Percentiles rank a stretch among this genome's conserved stretches.
phyloP scores from a whole-genome alignment of 352 stramenopile genomes.

The Pythium scleroteichum region DNA sequence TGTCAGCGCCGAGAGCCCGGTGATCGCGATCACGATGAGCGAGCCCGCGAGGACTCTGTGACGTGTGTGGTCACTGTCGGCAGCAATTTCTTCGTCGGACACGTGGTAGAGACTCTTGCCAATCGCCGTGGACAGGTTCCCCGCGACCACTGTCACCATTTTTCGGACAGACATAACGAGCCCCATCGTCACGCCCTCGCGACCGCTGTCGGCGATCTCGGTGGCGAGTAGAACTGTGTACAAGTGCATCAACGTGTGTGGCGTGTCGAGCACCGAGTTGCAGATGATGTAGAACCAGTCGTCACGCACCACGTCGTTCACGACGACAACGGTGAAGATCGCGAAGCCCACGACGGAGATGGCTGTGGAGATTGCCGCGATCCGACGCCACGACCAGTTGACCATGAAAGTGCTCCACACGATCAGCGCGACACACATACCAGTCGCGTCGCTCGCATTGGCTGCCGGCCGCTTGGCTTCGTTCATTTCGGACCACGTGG shows the following conservation, averaged over 20 bases:
- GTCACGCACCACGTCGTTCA: slow-evolving; percentile 35
- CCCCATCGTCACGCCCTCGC: slow-evolving; percentile 54
- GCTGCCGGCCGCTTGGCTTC: slow-evolving; percentile 18
- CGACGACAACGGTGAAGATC: slow-evolving; percentile 35
- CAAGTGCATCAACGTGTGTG: slow-evolving; percentile 41
- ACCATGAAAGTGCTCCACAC: slow-evolving; percentile 46
- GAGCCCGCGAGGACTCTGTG: slow-evolving; percentile 9
- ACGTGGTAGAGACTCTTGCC: slow-evolving; percentile 25
- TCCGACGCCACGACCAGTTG: slow-evolving; percentile 39
- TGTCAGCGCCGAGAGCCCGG: slow-evolving; percentile 13
- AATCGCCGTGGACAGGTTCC: slow-evolving; percentile 34
- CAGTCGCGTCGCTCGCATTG: slow-evolving; percentile 31
- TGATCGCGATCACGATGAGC: slow-evolving; percentile 19
- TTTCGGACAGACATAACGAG: slow-evolving; percentile 48
- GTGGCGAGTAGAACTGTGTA: slow-evolving; percentile 44
- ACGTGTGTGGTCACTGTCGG: slow-evolving; percentile 7
- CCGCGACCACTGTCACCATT: slow-evolving; percentile 33
- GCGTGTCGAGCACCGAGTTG: slow-evolving; percentile 32
- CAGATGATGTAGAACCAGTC: slow-evolving; percentile 50
- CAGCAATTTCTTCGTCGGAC: neutral
- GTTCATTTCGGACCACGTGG: slow-evolving; percentile 39
- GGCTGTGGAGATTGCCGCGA: slow-evolving; percentile 32
- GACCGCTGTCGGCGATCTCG: slow-evolving; percentile 53
- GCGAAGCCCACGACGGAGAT: slow-evolving; percentile 35
- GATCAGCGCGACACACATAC: slow-evolving; percentile 36